Conservation (phyloP, 75 land plant species). For the Pinus tabuliformis region DNA sequence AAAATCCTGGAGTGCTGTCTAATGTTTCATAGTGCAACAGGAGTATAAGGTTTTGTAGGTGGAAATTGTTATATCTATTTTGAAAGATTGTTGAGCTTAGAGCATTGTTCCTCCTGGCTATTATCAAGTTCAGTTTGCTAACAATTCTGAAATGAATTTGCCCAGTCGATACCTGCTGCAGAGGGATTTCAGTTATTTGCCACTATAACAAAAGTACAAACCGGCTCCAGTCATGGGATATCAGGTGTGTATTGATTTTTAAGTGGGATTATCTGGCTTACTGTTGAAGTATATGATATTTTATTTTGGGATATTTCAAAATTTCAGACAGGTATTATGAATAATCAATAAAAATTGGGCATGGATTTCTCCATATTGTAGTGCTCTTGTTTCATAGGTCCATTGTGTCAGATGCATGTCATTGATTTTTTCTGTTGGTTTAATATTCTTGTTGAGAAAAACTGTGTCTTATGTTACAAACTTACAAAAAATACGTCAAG, state of each 20-base stretch:
- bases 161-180: slow-evolving; percentile 66
- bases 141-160: not conserved
- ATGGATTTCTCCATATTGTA: not conserved
- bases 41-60: no score
- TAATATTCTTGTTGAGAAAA: no score
- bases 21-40: no score
- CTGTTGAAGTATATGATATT: slow-evolving; percentile 2
- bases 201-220: slow-evolving; percentile 52
- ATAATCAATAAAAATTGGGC: not conserved
- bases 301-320: not conserved
- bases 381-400: not conserved
- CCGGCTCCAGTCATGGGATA: slow-evolving; percentile 17
- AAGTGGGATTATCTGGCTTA: not conserved
- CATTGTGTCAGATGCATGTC: not conserved
- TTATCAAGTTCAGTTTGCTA: not conserved
- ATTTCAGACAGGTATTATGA: not conserved
- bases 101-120: not conserved
- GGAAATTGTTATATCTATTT: no score
- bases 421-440: no score
- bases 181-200: slow-evolving; percentile 82
- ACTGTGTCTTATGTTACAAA: no score
- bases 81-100: not conserved
- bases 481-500: no score
- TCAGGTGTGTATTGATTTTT: slow-evolving; percentile 31
- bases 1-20: not conserved